Evolutionary conservation across 176 grass and related monocot species (phyloP), one percentile per base, ranked within the genome.

Genomic region (Puya raimondii): DNA sequence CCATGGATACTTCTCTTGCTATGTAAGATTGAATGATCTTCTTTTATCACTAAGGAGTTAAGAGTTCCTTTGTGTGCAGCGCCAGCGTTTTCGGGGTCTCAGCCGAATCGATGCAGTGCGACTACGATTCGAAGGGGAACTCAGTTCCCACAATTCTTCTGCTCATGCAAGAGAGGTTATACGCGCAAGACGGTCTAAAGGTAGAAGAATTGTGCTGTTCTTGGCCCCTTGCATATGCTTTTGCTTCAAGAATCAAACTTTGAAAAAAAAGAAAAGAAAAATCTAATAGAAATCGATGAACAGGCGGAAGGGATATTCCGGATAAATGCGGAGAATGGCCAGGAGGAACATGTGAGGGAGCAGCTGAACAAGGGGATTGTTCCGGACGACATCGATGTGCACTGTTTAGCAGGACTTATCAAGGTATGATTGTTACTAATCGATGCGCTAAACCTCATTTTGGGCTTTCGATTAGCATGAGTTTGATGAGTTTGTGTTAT

Each of bases 271-370:
- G 25, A 26, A 26, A 26, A 2, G 1, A 26, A 26, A 26, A 26
- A 26, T 33, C 29, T 33, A 3, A 33, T 33, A 33, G 29, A 33
- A 33, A 33, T 33, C 29, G 53, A 52, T 52, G 47, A 29, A 49
- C 74, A 96, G 86, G 86, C 89, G 16, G 89, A 96, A 79, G 93
- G 93, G 33, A 85, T 96, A 70, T 96, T 96, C 70, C 85, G 89
- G 23, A 96, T 96, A 72, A 92, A 96, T 65, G 84, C 86, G 0
- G 93, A 96, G 81, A 96, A 96, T 61, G 83, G 88, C 72, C 86
- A 96, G 74, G 93, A 96, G 69, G 89, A 96, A 49, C 71, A 92
- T 66, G 93, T 90, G 50, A 87, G 89, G 67, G 86, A 86, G 18
- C 86, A 90, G 17, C 69, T 96, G 53, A 96, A 96, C 70, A 87